Conservation (phyloP, 2,329 filamentous ascomycete genomes). For the Daldinia sp. region DNA sequence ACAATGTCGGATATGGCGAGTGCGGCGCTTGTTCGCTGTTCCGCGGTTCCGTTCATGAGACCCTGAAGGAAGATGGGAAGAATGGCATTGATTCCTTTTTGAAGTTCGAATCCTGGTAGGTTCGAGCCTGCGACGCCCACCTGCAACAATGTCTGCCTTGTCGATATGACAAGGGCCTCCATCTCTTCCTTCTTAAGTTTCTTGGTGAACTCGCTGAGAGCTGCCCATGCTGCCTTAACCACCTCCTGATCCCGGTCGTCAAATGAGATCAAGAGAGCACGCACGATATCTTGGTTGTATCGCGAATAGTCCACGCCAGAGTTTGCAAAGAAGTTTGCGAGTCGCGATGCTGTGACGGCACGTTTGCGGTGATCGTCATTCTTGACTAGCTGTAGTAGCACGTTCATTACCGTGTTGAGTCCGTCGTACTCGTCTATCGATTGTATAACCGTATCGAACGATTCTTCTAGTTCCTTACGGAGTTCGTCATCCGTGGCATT, state of each 20-base stretch:
- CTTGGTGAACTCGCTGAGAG: constrained; percentile 88
- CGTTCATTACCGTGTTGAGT: constrained; percentile 94
- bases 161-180: constrained; percentile 90
- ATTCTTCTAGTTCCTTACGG: constrained; percentile 76
- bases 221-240: constrained; percentile 89
- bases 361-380: constrained; percentile 91
- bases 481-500: constrained; percentile 79
- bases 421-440: constrained; percentile 97
- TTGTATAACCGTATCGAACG: constrained; percentile 89
- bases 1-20: constrained; percentile 96
- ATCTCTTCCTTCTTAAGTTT: constrained; percentile 96
- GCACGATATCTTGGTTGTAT: constrained; percentile 96
- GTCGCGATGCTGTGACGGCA: constrained; percentile 79
- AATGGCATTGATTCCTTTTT: constrained; percentile 97
- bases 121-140: constrained; percentile 89
- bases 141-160: constrained; percentile 85
- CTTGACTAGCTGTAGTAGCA: constrained; percentile 87
- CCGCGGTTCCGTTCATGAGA: constrained; percentile 93
- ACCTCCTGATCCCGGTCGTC: constrained; percentile 86
- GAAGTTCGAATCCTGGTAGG: constrained; percentile 88
- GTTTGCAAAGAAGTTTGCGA: constrained; percentile 86
- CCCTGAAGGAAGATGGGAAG: constrained; percentile 97
- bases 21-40: constrained; percentile 92
- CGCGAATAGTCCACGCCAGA: constrained; percentile 90
- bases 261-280: constrained; percentile 89